Percentiles rank a stretch among this genome's conserved stretches.
Evolutionary conservation across 139 green algal species (phyloP).

Genomic region (Tetraselmis chui): DNA sequence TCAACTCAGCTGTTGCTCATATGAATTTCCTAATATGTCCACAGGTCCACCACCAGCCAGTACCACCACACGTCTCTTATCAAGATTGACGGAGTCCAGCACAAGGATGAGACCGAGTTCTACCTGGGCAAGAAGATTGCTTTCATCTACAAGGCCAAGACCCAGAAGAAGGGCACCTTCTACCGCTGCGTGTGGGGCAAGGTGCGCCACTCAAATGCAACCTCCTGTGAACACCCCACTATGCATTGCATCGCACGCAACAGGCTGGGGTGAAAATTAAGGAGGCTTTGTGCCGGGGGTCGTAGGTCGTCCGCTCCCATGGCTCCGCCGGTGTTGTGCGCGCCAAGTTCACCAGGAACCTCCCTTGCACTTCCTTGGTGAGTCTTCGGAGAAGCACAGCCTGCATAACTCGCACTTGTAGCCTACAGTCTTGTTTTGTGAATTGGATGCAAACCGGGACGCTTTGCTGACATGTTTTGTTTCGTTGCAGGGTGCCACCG

Average conservation of each 20-base stretch:
- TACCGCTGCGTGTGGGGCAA: slow-evolving; percentile 96
- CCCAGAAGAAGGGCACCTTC: slow-evolving; percentile 84
- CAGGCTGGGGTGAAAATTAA: no score
- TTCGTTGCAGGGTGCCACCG: slow-evolving; percentile 46
- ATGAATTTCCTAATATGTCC: no score
- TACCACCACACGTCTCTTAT: slow-evolving; percentile 83
- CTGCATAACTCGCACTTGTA: not conserved
- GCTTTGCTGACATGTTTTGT: not conserved
- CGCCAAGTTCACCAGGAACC: slow-evolving; percentile 94
- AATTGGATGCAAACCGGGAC: no score
- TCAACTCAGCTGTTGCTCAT: no score
- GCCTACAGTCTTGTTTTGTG: not conserved
- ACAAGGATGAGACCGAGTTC: slow-evolving; percentile 82
- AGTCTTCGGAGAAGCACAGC: not conserved
- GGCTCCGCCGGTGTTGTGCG: slow-evolving; percentile 83
- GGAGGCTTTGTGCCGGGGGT: no score
- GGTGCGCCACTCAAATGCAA: slow-evolving; percentile 26
- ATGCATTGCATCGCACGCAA: no score
- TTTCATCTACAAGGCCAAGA: slow-evolving; percentile 99
- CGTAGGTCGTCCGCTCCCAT: slow-evolving; percentile 73
- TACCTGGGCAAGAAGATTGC: slow-evolving; percentile 96
- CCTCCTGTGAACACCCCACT: no score
- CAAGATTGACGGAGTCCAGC: slow-evolving; percentile 85
- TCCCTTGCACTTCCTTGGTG: slow-evolving; percentile 74
- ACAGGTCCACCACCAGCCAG: slow-evolving; percentile 74